phyloP scores from a whole-genome alignment of 768 basidiomycete species.

The Auricularia heimuer region DNA sequence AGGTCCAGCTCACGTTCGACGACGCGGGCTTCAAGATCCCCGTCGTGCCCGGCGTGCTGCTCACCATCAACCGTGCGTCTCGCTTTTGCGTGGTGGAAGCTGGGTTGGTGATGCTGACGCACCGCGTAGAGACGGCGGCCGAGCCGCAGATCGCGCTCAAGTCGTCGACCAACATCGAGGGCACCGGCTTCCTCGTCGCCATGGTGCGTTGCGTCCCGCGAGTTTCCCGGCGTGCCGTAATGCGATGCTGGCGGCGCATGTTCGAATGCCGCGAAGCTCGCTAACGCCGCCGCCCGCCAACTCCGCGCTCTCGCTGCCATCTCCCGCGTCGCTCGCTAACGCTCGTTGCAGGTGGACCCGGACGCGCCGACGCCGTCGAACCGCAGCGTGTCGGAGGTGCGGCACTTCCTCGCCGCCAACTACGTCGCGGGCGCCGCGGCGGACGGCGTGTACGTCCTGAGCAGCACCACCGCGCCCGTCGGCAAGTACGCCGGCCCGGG shows the following conservation, averaged over 20 bases:
- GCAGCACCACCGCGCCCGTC: constrained; percentile 33
- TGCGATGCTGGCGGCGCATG: no score
- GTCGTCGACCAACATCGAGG: background rate
- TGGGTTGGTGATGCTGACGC: no score
- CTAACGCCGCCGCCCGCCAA: no score
- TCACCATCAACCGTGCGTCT: background rate
- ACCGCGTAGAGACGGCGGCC: background rate
- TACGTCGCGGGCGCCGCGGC: constrained; percentile 18
- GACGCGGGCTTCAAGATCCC: background rate
- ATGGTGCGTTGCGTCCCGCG: background rate
- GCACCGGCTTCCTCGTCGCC: constrained; percentile 2
- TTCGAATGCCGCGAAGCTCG: no score
- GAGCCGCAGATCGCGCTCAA: constrained; percentile 1
- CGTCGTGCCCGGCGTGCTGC: constrained; percentile 1
- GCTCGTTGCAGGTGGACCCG: background rate
- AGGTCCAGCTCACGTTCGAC: background rate
- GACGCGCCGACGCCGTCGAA: constrained; percentile 5
- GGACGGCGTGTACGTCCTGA: constrained; percentile 10
- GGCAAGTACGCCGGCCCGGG: constrained; percentile 31
- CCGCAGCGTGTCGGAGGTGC: background rate
- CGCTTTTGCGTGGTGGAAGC: background rate
- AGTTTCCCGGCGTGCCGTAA: no score
- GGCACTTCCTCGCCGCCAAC: constrained; percentile 30
- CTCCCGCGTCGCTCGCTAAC: no score
- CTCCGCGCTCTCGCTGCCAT: no score